Percentiles rank a stretch among this genome's conserved stretches.
These are phyloP conservation scores for Erythrophleum ivorense DNA, from an alignment of 331 rosid species.

Conservation along the genomic window DNA sequence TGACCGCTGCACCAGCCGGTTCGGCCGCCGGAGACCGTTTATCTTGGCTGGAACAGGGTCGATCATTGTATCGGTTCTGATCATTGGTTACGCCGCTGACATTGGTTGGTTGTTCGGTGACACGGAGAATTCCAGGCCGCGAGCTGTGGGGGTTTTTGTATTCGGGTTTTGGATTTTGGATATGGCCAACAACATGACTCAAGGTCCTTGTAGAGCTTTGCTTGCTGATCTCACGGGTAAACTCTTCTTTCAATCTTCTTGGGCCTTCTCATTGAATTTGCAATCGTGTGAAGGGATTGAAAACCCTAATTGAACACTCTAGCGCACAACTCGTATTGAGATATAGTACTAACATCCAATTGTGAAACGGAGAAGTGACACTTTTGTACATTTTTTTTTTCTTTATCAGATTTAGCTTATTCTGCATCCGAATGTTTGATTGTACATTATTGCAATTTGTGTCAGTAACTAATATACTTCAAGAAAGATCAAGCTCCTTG, in stretches of 20 bases:
- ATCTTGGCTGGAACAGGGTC: constrained; percentile 62
- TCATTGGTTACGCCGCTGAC: constrained; percentile 85
- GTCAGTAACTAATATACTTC: not conserved
- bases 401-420: not conserved
- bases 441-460: not conserved
- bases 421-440: not conserved
- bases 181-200: constrained; percentile 80
- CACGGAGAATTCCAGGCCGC: constrained; percentile 50
- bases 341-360: not conserved
- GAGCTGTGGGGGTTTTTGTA: constrained; percentile 69
- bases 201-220: constrained; percentile 95
- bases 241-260: not conserved
- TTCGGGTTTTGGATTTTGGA: constrained; percentile 95
- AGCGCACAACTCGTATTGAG: not conserved
- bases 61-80: constrained; percentile 59
- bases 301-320: constrained; percentile 14
- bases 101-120: constrained; percentile 83
- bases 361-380: not conserved
- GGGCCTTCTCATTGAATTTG: constrained; percentile 2
- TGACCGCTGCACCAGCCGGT: constrained; percentile 79
- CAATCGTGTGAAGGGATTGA: not conserved
- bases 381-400: not conserved
- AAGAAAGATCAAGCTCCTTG: not conserved
- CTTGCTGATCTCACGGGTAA: constrained; percentile 94
- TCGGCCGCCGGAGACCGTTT: constrained; percentile 91